phyloP scores from a whole-genome alignment of 2,329 filamentous ascomycete genomes.

The Hypoxylon sp. region DNA sequence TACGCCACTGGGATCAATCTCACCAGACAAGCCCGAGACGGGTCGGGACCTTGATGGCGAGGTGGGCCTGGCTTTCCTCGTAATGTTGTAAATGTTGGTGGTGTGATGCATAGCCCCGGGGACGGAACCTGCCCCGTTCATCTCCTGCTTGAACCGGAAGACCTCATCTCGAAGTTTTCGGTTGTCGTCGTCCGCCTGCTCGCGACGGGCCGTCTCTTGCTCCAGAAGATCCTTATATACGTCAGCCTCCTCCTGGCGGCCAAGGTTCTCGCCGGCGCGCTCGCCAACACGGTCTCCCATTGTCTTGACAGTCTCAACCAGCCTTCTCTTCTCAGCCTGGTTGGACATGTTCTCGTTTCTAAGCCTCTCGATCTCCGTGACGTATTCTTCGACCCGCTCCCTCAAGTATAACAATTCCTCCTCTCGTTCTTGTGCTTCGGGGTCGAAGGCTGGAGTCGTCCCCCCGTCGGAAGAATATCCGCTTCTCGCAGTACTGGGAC shows the following conservation, averaged over 20 bases:
- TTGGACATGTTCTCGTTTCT: slow-evolving; percentile 78
- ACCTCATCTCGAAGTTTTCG: slow-evolving; percentile 84
- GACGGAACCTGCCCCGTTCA: slow-evolving; percentile 45
- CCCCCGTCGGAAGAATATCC: slow-evolving; percentile 65
- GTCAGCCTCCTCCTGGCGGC: slow-evolving; percentile 71
- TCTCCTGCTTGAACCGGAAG: slow-evolving; percentile 72
- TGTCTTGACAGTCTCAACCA: slow-evolving; percentile 78
- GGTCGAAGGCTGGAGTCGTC: slow-evolving; percentile 63
- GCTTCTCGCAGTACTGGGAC: slow-evolving; percentile 67
- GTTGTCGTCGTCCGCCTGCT: slow-evolving; percentile 91
- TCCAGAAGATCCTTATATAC: slow-evolving; percentile 96
- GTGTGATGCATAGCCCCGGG: slow-evolving; percentile 58
- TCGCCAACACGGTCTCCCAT: slow-evolving; percentile 57
- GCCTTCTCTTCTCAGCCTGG: slow-evolving; percentile 84
- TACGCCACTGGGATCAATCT: slow-evolving; percentile 59
- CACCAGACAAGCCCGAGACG: slow-evolving; percentile 58
- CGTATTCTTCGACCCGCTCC: slow-evolving; percentile 85
- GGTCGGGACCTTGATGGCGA: slow-evolving; percentile 59
- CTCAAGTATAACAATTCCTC: slow-evolving; percentile 86
- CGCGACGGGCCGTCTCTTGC: slow-evolving; percentile 86
- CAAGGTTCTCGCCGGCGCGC: slow-evolving; percentile 55
- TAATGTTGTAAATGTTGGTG: slow-evolving; percentile 72
- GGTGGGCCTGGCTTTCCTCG: slow-evolving; percentile 58
- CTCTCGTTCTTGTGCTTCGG: slow-evolving; percentile 73
- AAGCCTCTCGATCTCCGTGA: slow-evolving; percentile 83